Percentiles rank a stretch among this genome's conserved stretches.
Evolutionary conservation across 352 stramenopile genomes (phyloP).

Genomic region (Aphanomyces invadans): DNA sequence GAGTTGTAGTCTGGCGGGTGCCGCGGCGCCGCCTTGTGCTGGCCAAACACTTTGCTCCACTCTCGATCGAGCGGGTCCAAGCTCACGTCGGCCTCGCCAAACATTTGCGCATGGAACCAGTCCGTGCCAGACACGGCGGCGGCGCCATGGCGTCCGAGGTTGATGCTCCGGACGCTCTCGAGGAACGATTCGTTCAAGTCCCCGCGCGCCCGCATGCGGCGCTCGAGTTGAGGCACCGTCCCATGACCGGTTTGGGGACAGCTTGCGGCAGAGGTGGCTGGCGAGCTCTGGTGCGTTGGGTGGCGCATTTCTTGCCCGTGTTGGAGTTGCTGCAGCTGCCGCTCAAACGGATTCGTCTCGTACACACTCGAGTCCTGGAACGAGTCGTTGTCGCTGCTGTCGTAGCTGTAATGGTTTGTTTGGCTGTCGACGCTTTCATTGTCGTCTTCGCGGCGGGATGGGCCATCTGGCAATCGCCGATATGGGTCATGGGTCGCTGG

Average conservation of each 20-base stretch:
- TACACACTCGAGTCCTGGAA: constrained; percentile 12
- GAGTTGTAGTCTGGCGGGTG: background rate
- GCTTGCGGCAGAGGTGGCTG: background rate
- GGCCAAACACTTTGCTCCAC: constrained; percentile 11
- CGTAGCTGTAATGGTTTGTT: constrained; percentile 7
- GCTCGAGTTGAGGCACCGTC: background rate
- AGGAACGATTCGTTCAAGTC: constrained; percentile 10
- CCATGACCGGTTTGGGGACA: background rate
- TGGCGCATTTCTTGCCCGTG: background rate
- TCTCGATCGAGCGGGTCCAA: constrained; percentile 18
- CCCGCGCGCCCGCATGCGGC: constrained; percentile 14
- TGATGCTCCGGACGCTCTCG: constrained; percentile 19
- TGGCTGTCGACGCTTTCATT: background rate
- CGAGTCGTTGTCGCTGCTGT: background rate
- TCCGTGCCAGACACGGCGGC: constrained; percentile 9
- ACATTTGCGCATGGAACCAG: constrained; percentile 8
- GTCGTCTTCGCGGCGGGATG: background rate
- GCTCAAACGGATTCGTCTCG: constrained; percentile 22
- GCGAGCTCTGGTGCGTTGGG: background rate
- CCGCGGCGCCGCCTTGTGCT: background rate
- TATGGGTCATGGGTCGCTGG: background rate
- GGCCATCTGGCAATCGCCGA: background rate
- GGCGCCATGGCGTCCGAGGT: constrained; percentile 7
- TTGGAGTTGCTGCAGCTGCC: background rate
- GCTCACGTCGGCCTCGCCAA: constrained; percentile 20